Evolutionary conservation across 2,329 filamentous ascomycete genomes (phyloP).

Genomic region (Sphaerulina vaccinii): DNA sequence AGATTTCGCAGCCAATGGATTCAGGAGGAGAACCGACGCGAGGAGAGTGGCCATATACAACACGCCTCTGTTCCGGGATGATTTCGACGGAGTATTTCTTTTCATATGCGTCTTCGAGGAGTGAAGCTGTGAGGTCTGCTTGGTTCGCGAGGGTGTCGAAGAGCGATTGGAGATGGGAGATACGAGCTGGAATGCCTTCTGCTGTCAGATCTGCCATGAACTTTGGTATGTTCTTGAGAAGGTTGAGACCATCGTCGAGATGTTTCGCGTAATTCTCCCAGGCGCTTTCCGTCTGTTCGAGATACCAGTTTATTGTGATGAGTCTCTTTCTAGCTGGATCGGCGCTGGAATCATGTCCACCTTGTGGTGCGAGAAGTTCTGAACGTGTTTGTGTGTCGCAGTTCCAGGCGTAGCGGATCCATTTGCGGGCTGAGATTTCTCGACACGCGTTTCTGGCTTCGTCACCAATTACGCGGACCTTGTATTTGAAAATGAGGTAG

Average conservation of each 20-base stretch:
- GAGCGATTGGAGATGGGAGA: constrained; percentile 1
- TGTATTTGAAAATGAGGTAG: neutral
- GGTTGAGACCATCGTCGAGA: neutral
- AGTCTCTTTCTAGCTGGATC: neutral
- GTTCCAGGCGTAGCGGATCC: neutral
- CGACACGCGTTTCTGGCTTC: no score
- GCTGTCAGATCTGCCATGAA: neutral
- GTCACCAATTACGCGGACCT: neutral
- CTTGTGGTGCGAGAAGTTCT: neutral
- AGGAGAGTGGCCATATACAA: neutral
- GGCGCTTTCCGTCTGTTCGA: neutral
- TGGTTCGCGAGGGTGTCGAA: constrained; percentile 2
- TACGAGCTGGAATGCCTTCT: constrained; percentile 5
- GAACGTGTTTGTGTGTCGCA: neutral
- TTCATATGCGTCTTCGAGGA: constrained; percentile 4
- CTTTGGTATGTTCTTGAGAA: neutral
- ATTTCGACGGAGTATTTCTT: neutral
- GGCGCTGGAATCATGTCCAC: neutral
- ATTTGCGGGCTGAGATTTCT: no score
- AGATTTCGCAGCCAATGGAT: neutral
- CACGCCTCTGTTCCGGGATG: neutral
- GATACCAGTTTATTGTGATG: constrained; percentile 1
- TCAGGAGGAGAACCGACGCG: neutral
- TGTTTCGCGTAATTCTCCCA: constrained; percentile 9
- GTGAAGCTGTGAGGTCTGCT: neutral